Conservation (phyloP, 306 rosid species). For the Quercus berberidifolia region DNA sequence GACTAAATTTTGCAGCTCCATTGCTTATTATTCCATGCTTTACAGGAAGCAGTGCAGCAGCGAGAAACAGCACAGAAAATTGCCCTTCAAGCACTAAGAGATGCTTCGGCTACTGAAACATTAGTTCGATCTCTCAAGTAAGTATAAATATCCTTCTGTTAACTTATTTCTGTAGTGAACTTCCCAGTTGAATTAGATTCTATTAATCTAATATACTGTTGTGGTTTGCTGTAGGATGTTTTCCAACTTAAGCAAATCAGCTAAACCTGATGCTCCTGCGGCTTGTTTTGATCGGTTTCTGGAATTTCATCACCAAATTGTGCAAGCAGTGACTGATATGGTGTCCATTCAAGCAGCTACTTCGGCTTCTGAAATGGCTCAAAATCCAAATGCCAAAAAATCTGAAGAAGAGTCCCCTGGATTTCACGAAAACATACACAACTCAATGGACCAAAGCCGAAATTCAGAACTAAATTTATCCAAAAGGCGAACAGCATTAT, state of each 20-base stretch:
- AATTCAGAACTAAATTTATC: constrained; percentile 50
- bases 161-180: constrained; percentile 4
- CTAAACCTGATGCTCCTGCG: constrained; percentile 64
- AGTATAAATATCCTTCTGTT: not conserved
- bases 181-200: not conserved
- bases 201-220: not conserved
- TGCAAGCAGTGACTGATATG: constrained; percentile 71
- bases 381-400: constrained; percentile 27
- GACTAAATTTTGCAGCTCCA: not conserved
- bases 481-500: constrained; percentile 46
- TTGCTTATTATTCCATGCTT: constrained; percentile 6
- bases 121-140: constrained; percentile 84
- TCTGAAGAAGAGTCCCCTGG: constrained; percentile 40
- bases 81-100: constrained; percentile 88
- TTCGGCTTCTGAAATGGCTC: constrained; percentile 53
- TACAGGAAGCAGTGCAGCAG: constrained; percentile 94
- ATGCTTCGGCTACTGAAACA: constrained; percentile 85
- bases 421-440: constrained; percentile 54
- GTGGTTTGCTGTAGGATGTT: constrained; percentile 51
- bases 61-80: constrained; percentile 81
- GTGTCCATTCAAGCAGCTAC: constrained; percentile 89
- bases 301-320: constrained; percentile 75
- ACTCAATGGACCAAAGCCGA: constrained; percentile 35
- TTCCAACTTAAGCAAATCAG: constrained; percentile 67
- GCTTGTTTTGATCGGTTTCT: constrained; percentile 71